Evolutionary conservation across 257 asterid species (phyloP).

Genomic region (Nicotiana undulata): DNA sequence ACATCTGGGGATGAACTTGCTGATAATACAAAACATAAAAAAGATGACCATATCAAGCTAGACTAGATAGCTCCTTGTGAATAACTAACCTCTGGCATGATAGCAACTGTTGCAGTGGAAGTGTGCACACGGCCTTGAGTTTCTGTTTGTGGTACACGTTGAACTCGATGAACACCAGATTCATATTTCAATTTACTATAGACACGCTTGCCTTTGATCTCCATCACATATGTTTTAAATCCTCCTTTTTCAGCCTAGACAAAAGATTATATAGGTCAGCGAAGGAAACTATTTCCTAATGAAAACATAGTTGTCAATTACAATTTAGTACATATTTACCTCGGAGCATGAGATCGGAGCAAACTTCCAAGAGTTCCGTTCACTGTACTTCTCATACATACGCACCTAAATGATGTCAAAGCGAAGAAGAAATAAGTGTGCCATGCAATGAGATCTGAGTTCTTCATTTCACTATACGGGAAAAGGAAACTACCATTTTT

Average conservation of each 20-base stretch:
- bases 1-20: neutral
- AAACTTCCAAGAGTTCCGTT: conserved; percentile 71
- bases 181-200: conserved; percentile 96
- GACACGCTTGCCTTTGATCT: conserved; percentile 82
- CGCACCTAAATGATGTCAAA: conserved; percentile 46
- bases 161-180: conserved; percentile 99
- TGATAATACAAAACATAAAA: neutral
- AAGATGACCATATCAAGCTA: neutral
- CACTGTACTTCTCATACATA: conserved; percentile 85
- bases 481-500: neutral
- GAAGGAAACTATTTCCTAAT: conserved; percentile 14
- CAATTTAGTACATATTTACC: conserved; percentile 33
- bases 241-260: conserved; percentile 83
- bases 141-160: conserved; percentile 98
- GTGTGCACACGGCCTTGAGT: conserved; percentile 99
- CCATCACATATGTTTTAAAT: conserved; percentile 88
- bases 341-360: conserved; percentile 72
- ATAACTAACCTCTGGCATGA: conserved; percentile 88
- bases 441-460: neutral
- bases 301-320: neutral
- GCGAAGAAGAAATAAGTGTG: neutral
- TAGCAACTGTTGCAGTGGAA: conserved; percentile 96
- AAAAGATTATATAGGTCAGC: neutral
- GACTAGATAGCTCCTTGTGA: neutral
- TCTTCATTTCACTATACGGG: neutral